Evolutionary conservation across 2,329 filamentous ascomycete species (phyloP).

Genomic region (Decorospora gaudefroyi): DNA sequence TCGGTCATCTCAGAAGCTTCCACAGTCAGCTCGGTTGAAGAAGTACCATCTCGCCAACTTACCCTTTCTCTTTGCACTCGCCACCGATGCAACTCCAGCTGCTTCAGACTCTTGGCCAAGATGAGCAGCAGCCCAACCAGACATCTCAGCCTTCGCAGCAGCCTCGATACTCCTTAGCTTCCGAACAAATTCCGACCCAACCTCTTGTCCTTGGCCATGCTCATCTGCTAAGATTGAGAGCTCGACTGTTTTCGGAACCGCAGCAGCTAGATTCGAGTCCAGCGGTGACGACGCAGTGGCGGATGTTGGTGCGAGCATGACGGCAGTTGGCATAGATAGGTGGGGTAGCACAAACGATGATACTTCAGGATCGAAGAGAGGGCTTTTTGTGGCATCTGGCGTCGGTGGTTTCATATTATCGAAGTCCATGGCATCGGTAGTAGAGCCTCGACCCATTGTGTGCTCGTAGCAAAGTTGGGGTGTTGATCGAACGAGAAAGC

Average conservation of each 20-base stretch:
- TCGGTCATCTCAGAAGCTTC: not conserved
- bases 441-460: too few relatives aligned
- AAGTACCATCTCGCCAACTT: not conserved
- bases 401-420: not conserved
- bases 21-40: not conserved
- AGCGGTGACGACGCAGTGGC: not conserved
- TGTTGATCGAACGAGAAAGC: too few relatives aligned
- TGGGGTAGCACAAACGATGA: too few relatives aligned
- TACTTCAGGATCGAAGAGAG: conserved; percentile 6
- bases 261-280: too few relatives aligned
- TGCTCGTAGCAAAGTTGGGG: not conserved
- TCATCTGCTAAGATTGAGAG: too few relatives aligned
- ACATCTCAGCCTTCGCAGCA: not conserved
- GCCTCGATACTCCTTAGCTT: conserved; percentile 1
- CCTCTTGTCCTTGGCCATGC: too few relatives aligned
- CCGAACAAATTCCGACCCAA: not conserved
- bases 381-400: not conserved
- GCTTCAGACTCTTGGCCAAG: too few relatives aligned
- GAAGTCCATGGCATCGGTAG: too few relatives aligned
- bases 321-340: not conserved
- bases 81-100: not conserved
- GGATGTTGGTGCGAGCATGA: not conserved
- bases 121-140: too few relatives aligned
- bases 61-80: conserved; percentile 9
- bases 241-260: too few relatives aligned